Base-by-base conservation (phyloP, 257 asterid species). In the Salvia rosmarinus region DNA sequence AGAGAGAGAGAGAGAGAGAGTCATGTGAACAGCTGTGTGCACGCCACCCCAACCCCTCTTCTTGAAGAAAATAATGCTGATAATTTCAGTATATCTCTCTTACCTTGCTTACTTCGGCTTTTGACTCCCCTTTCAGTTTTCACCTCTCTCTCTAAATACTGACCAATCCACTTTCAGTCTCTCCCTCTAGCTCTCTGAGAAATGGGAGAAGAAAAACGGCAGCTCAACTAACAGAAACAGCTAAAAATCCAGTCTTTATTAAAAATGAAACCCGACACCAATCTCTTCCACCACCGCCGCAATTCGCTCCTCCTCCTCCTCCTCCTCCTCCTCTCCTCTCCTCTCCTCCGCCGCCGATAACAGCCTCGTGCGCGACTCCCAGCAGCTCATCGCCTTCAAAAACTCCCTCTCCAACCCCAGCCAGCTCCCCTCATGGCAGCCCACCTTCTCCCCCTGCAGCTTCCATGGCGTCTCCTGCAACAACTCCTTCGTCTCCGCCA, bases 21-120 rank as follows among this genome's bases (percentile, higher is more conserved):
- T 85, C 96, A 90, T 92, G 95, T 92, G 95, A 85, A 72, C 97
- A 88, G 92, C 94, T 86, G 90, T 78, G 79, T 34, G 66, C 56
- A n/a, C n/a, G n/a, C n/a, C n/a, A n/a, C n/a, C n/a, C n/a, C n/a
- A n/a, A 40, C 30, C 20, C 49, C 35, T 35, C 44, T 5, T 55
- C 49, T 32, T 64, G 19, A 57, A 49, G 9, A 61, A 25, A 73
- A 68, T n/a, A n/a, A n/a, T n/a, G n/a, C n/a, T n/a, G n/a, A n/a
- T n/a, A n/a, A n/a, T n/a, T n/a, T n/a, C n/a, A n/a, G n/a, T 83
- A 89, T 82, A 90, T 85, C 82, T 43, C 66, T 75, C 68, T 77
- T n/a, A n/a, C n/a, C n/a, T n/a, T n/a, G n/a, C n/a, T n/a, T n/a
- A n/a, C n/a, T n/a, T n/a, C n/a, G n/a, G n/a, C n/a, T n/a, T n/a